Evolutionary conservation across 129 eudicot genomes (phyloP).

Genomic region (Flaveria robusta): DNA sequence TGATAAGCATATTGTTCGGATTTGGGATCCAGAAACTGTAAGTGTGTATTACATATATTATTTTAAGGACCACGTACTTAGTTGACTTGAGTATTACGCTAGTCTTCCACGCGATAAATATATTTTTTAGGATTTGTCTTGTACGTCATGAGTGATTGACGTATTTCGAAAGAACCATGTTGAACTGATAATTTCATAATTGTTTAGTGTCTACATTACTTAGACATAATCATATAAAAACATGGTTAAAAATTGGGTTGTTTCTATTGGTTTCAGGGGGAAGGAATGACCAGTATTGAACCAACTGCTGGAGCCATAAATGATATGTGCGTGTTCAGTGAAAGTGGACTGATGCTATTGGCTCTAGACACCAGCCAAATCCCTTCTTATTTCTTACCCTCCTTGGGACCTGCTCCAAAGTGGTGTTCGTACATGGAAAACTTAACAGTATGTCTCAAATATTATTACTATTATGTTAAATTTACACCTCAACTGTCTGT

Average conservation of each 20-base stretch:
- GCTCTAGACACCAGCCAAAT: conserved; percentile 85
- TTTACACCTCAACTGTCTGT: background rate
- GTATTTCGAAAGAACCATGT: too few species aligned
- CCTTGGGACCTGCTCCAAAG: conserved; percentile 97
- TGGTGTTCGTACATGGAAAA: conserved; percentile 92
- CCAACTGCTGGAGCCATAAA: conserved; percentile 85
- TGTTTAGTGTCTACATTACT: too few species aligned
- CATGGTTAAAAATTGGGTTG: too few species aligned
- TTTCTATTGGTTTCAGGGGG: conserved; percentile 64
- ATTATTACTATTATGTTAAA: background rate
- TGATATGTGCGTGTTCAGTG: conserved; percentile 71
- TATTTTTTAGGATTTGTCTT: too few species aligned
- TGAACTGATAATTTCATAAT: too few species aligned
- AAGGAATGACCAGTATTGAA: conserved; percentile 95
- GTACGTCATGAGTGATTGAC: too few species aligned
- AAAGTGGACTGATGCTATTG: conserved; percentile 79
- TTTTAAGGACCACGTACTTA: too few species aligned
- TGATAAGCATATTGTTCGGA: conserved; percentile 81
- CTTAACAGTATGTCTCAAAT: conserved; percentile 56
- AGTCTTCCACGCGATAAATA: too few species aligned
- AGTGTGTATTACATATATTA: conserved; percentile 11
- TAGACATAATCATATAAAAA: too few species aligned
- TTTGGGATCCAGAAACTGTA: conserved; percentile 99
- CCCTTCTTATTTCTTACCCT: conserved; percentile 88
- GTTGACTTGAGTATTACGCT: too few species aligned